Evolutionary conservation across 2,329 filamentous ascomycete genomes (phyloP), one percentile per base, ranked within the genome.

Genomic region (Ceratocystis variospora): DNA sequence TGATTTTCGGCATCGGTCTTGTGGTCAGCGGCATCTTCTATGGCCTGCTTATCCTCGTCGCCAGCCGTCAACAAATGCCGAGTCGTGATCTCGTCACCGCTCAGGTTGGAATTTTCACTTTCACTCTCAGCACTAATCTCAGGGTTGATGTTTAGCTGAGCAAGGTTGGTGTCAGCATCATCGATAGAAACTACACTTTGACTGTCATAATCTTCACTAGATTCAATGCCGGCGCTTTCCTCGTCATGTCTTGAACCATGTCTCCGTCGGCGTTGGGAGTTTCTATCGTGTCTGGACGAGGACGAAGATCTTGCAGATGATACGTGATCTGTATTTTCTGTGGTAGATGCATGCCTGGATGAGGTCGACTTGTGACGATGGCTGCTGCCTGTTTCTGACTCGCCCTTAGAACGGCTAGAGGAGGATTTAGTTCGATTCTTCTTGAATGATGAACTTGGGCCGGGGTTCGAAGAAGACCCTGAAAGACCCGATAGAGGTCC

Each of bases 311-410:
- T 31, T 10, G 25, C 22, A 33, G 37, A 41, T 17, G 61, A 25
- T 50, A 5, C 15, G 2, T 59, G 22, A 19, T 59, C 55, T 59
- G 55, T 7, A 31, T 55, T 64, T 41, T 2, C 19, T 19, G 62
- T n/a, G 8, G 64, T 33, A 50, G 57, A 33, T 28, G 41, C 46
- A 37, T 55, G 44, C 22, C 62, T 65, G 41, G 28, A 25, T 22
- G 64, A 65, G 25, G 55, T 65, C 6, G 64, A 65, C 44, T 65
- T 65, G 55, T 55, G 64, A 50, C 44, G 53, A 28, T 28, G 25
- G 15, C 57, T 28, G 31, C 44, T 33, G n/a, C 41, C 31, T 28
- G 17, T 19, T 15, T 65, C 64, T 22, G 64, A 57, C 44, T 65
- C 64, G 55, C n/a, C 55, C 28, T 61, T 65, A 19, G 64, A 37